These are phyloP conservation scores for Solanum clarkiae DNA, from an alignment of 257 asterid species.

Conservation along the genomic window DNA sequence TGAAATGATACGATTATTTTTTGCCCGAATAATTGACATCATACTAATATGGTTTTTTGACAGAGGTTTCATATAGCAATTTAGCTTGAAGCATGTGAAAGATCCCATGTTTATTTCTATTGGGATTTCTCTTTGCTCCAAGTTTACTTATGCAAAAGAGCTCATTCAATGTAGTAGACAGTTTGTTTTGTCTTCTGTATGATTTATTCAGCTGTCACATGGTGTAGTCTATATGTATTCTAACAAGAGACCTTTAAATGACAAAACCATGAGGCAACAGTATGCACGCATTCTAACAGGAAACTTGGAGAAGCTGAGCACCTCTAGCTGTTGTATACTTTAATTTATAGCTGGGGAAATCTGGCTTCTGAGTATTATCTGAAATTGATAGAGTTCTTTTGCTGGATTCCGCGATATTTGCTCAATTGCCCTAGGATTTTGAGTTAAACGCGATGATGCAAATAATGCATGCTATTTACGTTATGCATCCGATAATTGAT, in stretches of 20 bases:
- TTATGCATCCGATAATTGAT: background rate
- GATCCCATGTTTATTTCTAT: background rate
- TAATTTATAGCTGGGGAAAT: background rate
- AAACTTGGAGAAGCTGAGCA: background rate
- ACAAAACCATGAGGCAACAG: background rate
- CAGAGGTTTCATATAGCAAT: background rate
- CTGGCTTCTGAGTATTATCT: background rate
- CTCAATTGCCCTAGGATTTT: background rate
- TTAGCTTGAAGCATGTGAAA: background rate
- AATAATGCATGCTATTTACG: background rate
- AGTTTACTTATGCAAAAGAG: background rate
- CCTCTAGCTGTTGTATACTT: background rate
- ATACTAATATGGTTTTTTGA: background rate
- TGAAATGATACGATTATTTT: background rate
- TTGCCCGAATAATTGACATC: background rate
- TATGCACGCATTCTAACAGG: background rate
- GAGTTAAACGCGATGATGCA: background rate
- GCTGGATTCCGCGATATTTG: background rate
- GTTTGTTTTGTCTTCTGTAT: background rate
- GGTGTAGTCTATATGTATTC: background rate
- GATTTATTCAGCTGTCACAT: background rate
- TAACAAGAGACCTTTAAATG: background rate
- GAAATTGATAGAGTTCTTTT: background rate
- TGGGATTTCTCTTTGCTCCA: background rate
- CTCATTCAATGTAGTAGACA: background rate